Evolutionary conservation across 2,329 filamentous ascomycete genomes (phyloP).

Genomic region (Acrodontium crateriforme): DNA sequence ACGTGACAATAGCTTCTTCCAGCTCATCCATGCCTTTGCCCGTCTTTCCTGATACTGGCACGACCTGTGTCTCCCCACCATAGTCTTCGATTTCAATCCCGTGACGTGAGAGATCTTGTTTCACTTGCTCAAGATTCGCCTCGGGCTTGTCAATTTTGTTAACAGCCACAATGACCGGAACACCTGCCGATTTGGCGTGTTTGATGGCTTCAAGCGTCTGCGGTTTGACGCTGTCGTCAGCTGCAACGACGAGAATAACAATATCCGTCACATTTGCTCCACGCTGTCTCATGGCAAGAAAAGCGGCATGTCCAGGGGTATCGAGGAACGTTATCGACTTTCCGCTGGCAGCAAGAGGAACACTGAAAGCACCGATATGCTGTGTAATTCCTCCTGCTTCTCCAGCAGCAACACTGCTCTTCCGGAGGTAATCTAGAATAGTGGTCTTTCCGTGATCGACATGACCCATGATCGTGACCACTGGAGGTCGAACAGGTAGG

Average conservation of each 20-base stretch:
- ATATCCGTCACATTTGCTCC: slow-evolving; percentile 96
- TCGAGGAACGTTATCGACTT: slow-evolving; percentile 94
- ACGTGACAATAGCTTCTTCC: slow-evolving; percentile 75
- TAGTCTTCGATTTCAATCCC: slow-evolving; percentile 89
- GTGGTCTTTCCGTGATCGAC: slow-evolving; percentile 99
- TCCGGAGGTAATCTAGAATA: slow-evolving; percentile 80
- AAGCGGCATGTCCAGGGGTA: slow-evolving; percentile 90
- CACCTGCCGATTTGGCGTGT: slow-evolving; percentile 72
- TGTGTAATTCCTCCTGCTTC: slow-evolving; percentile 97
- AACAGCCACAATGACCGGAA: slow-evolving; percentile 94
- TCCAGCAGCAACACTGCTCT: slow-evolving; percentile 77
- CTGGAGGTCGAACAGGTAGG: slow-evolving; percentile 67
- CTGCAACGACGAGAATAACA: slow-evolving; percentile 86
- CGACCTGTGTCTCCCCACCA: slow-evolving; percentile 85
- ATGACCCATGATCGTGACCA: slow-evolving; percentile 98
- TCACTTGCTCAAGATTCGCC: slow-evolving; percentile 68
- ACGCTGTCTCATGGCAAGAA: slow-evolving; percentile 87
- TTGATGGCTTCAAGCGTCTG: slow-evolving; percentile 94
- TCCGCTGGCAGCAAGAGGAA: slow-evolving; percentile 49
- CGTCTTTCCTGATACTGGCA: slow-evolving; percentile 85
- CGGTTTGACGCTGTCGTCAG: slow-evolving; percentile 93
- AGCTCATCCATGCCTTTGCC: slow-evolving; percentile 82
- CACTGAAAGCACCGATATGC: slow-evolving; percentile 94
- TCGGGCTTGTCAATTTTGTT: slow-evolving; percentile 92
- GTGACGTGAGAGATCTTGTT: slow-evolving; percentile 69